These are phyloP conservation scores for Talaromyces sp. DNA, from an alignment of 2,329 filamentous ascomycete species.

Conservation along the genomic window DNA sequence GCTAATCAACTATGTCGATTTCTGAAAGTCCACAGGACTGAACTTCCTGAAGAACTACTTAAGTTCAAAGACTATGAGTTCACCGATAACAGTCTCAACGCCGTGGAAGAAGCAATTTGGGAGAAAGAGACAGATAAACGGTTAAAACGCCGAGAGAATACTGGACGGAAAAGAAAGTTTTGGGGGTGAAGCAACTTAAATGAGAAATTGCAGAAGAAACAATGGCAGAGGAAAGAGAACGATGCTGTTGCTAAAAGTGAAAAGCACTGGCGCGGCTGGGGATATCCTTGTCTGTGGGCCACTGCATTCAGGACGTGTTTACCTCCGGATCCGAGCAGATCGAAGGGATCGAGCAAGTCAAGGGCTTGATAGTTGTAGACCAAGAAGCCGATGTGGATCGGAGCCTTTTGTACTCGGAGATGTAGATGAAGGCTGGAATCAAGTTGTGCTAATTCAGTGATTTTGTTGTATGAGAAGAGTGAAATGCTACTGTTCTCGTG, in stretches of 20 bases:
- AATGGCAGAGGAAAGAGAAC: too few relatives aligned
- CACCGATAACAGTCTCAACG: neutral
- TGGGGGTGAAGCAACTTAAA: neutral
- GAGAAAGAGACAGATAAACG: neutral
- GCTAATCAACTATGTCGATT: neutral
- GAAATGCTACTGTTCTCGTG: neutral
- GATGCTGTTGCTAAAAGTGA: too few relatives aligned
- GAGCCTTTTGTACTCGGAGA: conserved; percentile 11
- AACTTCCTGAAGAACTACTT: neutral
- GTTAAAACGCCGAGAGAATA: neutral
- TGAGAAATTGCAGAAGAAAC: too few relatives aligned
- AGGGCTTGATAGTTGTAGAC: conserved; percentile 34
- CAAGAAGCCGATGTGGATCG: conserved; percentile 28
- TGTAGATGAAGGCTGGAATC: neutral
- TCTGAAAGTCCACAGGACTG: neutral
- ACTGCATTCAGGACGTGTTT: conserved; percentile 21
- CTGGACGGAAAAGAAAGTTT: neutral
- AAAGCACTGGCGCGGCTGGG: conserved; percentile 19
- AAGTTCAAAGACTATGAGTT: neutral
- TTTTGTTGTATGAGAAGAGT: neutral
- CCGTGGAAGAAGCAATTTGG: neutral
- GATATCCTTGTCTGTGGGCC: conserved; percentile 20
- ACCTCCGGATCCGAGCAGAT: conserved; percentile 29
- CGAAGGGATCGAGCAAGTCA: conserved; percentile 33
- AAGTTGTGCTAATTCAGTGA: neutral